phyloP scores from a whole-genome alignment of 2,329 filamentous ascomycete genomes.

The Proliferodiscus dingleyae region DNA sequence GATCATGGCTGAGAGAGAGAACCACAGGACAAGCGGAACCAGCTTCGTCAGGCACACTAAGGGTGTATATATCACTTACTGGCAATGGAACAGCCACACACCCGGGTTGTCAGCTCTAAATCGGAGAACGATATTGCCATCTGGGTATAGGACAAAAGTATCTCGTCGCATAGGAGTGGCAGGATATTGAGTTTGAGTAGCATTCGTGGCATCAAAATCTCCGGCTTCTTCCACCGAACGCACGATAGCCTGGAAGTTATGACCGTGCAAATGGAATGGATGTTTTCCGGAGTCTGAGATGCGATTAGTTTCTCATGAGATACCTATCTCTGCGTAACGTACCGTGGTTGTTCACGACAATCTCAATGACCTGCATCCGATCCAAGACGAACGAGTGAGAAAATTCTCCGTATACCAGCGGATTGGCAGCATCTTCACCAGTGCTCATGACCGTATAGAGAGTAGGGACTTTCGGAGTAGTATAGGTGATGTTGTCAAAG shows the following conservation, averaged over 20 bases:
- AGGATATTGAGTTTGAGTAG: constrained; percentile 44
- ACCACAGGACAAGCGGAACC: too few relatives aligned
- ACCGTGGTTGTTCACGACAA: constrained; percentile 68
- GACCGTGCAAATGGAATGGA: constrained; percentile 73
- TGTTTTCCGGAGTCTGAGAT: constrained; percentile 57
- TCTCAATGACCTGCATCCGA: constrained; percentile 63
- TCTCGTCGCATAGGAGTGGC: constrained; percentile 61
- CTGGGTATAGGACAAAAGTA: constrained; percentile 58
- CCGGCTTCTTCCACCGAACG: constrained; percentile 55
- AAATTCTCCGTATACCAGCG: constrained; percentile 59
- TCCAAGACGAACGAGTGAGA: constrained; percentile 65
- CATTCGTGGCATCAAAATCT: constrained; percentile 43
- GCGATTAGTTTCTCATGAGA: background rate
- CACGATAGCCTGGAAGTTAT: constrained; percentile 64
- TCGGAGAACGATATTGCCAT: constrained; percentile 64
- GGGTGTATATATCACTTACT: constrained; percentile 33
- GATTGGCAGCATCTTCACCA: constrained; percentile 48
- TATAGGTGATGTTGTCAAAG: constrained; percentile 61
- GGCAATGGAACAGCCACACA: constrained; percentile 73
- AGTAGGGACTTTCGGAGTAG: constrained; percentile 59
- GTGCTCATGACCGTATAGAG: constrained; percentile 61
- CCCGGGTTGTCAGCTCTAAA: constrained; percentile 65
- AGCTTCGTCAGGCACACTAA: background rate
- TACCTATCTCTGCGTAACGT: constrained; percentile 1
- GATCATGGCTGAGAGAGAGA: background rate